Base-by-base conservation (phyloP, 1,284 basidiomycete genomes). In the Ustilago lituana region DNA sequence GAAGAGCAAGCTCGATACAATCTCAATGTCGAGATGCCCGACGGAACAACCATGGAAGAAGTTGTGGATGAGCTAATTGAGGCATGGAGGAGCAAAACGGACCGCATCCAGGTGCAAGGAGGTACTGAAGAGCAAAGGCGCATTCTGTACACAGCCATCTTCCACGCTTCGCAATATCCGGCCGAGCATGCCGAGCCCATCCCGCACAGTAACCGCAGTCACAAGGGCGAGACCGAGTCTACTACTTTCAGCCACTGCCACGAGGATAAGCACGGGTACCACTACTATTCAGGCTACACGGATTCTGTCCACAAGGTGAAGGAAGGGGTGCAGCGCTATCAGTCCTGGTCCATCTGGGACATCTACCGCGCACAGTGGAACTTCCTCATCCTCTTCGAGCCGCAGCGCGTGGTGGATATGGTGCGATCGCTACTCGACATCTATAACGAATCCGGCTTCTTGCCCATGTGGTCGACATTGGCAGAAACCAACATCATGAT, bases 381-480 rank as follows among this genome's bases (percentile, higher is more conserved):
- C 0, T 90, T 89, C 87, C 86, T 89, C 39, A 89, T 92, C 39
- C 84, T 93, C 1, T 86, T 91, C 19, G 88, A 89, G 0, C 90
- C 91, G 0, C 90, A 92, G 70, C 85, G 90, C 11, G 84, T 92
- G 8, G 86, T 88, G 0, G 88, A 86, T 0, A 91, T 92, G 89
- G 85, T 93, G 3, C 86, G 85, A 31, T 90, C 89, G 66, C 92
- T 93, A 89, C 83, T 93, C 12, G 88, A 90, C 57, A 91, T 92
- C 80, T 93, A 89, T 74, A 52, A 72, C 47, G 68, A 91, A 87
- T 88, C 90, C 23, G 91, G 91, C 4, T 91, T 90, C 89, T 83
- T 93, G 40, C 91, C 91, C 0, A 92, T 93, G 91, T 93, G 91
- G 91, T 92, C 92, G 83, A 93, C 92, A 69, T 87, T 92, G 15